Evolutionary conservation across 1,284 basidiomycete species (phyloP).

Genomic region (Cutaneotrichosporon cavernicola): DNA sequence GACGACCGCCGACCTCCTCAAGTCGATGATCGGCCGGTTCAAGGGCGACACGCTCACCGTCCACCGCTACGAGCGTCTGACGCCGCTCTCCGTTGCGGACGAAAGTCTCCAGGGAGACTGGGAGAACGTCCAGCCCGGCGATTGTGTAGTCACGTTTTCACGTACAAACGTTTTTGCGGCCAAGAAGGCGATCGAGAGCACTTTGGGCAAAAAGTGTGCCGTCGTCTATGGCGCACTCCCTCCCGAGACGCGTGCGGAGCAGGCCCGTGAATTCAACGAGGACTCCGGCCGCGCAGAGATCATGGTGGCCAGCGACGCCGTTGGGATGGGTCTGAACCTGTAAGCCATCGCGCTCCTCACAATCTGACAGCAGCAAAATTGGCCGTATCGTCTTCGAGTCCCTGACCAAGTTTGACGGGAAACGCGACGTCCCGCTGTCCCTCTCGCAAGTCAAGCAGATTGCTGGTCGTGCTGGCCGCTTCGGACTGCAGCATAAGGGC

Average conservation of each 20-base stretch:
- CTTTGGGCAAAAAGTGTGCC: slow-evolving; percentile 73
- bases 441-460: slow-evolving; percentile 92
- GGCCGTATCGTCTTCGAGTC: slow-evolving; percentile 81
- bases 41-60: slow-evolving; percentile 77
- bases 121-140: slow-evolving; percentile 69
- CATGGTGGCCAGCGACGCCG: slow-evolving; percentile 85
- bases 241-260: slow-evolving; percentile 82
- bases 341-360: slow-evolving; percentile 54
- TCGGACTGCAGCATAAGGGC: slow-evolving; percentile 61
- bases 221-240: slow-evolving; percentile 87
- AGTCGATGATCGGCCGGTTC: slow-evolving; percentile 66
- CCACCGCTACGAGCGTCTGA: slow-evolving; percentile 80
- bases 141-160: slow-evolving; percentile 88
- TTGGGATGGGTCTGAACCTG: slow-evolving; percentile 97
- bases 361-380: slow-evolving; percentile 67
- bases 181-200: slow-evolving; percentile 69
- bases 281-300: slow-evolving; percentile 74
- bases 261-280: slow-evolving; percentile 85
- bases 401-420: slow-evolving; percentile 72
- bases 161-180: slow-evolving; percentile 73
- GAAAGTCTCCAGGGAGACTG: slow-evolving; percentile 67
- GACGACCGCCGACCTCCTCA: slow-evolving; percentile 75
- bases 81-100: slow-evolving; percentile 73
- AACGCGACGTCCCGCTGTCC: slow-evolving; percentile 60
- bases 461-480: slow-evolving; percentile 91